Evolutionary conservation across 2,329 filamentous ascomycete species (phyloP).

Genomic region (Alternaria postmessia): DNA sequence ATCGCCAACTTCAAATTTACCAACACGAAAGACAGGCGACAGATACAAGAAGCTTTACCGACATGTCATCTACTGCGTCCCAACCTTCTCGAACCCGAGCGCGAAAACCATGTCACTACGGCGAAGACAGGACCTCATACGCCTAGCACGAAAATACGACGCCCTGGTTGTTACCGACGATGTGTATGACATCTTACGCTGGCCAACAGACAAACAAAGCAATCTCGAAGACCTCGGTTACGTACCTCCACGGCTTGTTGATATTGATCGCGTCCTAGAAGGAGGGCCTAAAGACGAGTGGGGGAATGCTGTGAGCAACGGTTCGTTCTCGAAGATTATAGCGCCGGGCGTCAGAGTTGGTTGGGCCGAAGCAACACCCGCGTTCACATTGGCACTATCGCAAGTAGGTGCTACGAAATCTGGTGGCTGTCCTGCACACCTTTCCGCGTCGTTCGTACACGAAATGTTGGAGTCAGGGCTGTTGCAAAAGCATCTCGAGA

Average conservation of each 20-base stretch:
- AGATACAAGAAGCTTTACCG: conserved; percentile 76
- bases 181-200: conserved; percentile 68
- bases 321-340: conserved; percentile 79
- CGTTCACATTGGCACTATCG: conserved; percentile 63
- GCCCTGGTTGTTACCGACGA: conserved; percentile 74
- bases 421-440: conserved; percentile 64
- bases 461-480: conserved; percentile 58
- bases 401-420: conserved; percentile 60
- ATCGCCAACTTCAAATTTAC: conserved; percentile 32
- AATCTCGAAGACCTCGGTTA: conserved; percentile 33
- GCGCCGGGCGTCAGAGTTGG: conserved; percentile 70
- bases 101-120: conserved; percentile 76
- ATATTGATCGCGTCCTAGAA: conserved; percentile 73
- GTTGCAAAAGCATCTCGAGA: conserved; percentile 59
- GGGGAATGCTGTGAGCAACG: conserved; percentile 82
- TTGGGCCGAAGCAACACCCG: conserved; percentile 76
- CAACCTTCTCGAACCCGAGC: conserved; percentile 85
- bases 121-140: conserved; percentile 72
- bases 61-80: conserved; percentile 83
- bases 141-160: conserved; percentile 75
- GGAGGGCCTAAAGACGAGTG: conserved; percentile 65
- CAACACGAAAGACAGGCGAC: conserved; percentile 63
- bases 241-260: conserved; percentile 73
- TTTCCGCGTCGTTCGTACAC: conserved; percentile 61
- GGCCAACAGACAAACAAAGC: conserved; percentile 73